Evolutionary conservation across 2,329 filamentous ascomycete genomes (phyloP), one percentile per base, ranked within the genome.

Genomic region (Alternaria tenuissima): DNA sequence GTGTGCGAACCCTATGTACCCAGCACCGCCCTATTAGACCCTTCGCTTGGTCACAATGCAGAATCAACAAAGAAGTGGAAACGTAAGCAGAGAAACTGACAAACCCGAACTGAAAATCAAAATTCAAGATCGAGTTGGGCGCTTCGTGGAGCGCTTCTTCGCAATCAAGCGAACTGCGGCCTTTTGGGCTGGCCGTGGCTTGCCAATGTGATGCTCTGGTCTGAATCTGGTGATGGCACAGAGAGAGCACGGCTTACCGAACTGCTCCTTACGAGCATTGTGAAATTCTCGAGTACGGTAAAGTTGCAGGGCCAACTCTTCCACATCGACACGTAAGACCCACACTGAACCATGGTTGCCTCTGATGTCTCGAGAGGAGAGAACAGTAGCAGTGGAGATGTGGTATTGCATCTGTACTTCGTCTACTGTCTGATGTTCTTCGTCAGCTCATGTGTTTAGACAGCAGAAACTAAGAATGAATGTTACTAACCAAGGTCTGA

Each of bases 221-320:
- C 24, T 53, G 49, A 59, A 59, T 11, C 56, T 56, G 3, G 67
- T 71, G 41, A 70, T 64, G 26, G 67, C 68, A 44, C 70, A 72
- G 30, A 72, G 65, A 12, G 61, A 61, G 48, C 70, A 72, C 16
- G 70, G 68, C 52, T 62, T 71, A 55, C 65, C 68, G 8, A 68
- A 54, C 38, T 71, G 68, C 49, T 69, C 64, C 11, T 57, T 51
- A 22, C 65, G 67, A 9, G 65, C 69, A 32, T 59, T 61, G 57
- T 76, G 74, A 46, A 74, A 76, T 30, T 62, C 66, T 18, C 70
- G 64, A 7, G 73, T 75, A 54, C 67, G 68, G 58, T 76, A 76
- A 11, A 75, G 63, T 16, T 64, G 65, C 44, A 73, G 46, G 4
- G 72, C 73, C 26, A 76, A 57, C 9, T 68, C 69, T 32, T 76